Evolutionary conservation across 225 moss, liverwort and hornwort genomes (phyloP).

Genomic region (Thuidium tamariscinum): DNA sequence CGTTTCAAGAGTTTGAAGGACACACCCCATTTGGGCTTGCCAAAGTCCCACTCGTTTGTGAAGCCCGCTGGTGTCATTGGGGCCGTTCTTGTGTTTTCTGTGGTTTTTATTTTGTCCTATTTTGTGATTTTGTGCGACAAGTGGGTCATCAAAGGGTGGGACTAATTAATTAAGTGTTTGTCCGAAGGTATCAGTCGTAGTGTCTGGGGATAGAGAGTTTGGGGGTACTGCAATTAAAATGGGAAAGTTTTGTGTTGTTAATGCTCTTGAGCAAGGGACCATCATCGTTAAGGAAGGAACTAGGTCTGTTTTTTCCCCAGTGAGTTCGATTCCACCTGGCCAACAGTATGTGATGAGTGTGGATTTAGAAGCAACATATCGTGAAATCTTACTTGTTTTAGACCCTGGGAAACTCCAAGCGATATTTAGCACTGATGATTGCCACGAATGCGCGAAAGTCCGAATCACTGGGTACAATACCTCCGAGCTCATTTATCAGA

Average conservation of each 20-base stretch:
- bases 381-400: background rate
- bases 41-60: background rate
- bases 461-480: background rate
- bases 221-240: background rate
- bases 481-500: rapidly evolving
- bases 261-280: rapidly evolving
- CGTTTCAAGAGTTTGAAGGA: background rate
- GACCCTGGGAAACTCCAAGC: background rate
- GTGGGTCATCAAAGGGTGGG: background rate
- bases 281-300: background rate
- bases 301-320: background rate
- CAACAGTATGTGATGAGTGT: rapidly evolving
- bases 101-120: background rate
- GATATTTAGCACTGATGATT: background rate
- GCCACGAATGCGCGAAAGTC: background rate
- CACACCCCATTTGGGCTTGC: rapidly evolving
- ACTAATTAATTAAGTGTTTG: background rate
- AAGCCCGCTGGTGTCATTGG: background rate
- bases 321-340: background rate
- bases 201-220: background rate
- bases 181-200: background rate
- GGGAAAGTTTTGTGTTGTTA: background rate
- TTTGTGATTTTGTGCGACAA: conserved; percentile 14
- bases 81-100: background rate
- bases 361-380: background rate